phyloP scores from a whole-genome alignment of 176 grass and related monocot genomes.

The Eragrostis nindensis region DNA sequence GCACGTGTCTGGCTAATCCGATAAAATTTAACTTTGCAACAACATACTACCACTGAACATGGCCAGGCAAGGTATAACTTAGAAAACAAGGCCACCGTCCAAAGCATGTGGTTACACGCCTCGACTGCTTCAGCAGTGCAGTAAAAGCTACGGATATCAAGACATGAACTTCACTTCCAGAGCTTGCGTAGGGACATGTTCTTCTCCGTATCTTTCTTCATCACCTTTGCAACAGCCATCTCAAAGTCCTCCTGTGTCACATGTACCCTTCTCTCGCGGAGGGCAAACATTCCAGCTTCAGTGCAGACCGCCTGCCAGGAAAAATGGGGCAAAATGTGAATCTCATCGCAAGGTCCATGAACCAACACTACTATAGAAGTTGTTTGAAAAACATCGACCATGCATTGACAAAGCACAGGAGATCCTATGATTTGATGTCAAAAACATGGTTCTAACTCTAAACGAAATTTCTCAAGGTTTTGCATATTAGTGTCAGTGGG shows the following conservation, averaged over 20 bases:
- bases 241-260: constrained; percentile 94
- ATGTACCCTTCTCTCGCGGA: constrained; percentile 90
- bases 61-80: constrained; percentile 7
- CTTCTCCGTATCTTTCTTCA: constrained; percentile 98
- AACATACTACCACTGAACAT: constrained; percentile 31
- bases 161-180: constrained; percentile 62
- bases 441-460: background rate
- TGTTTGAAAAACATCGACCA: background rate
- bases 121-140: constrained; percentile 18
- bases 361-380: background rate
- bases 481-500: background rate
- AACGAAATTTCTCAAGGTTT: background rate
- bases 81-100: constrained; percentile 15
- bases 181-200: constrained; percentile 96
- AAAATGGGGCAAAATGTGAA: background rate
- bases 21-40: constrained; percentile 23
- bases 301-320: constrained; percentile 79
- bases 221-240: constrained; percentile 94
- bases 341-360: background rate
- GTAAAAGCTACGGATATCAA: constrained; percentile 15
- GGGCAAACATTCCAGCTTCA: constrained; percentile 93
- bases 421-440: background rate
- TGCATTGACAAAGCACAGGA: background rate
- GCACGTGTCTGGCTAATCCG: constrained; percentile 1
- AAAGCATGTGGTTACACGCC: constrained; percentile 33